Conservation (phyloP, 129 eudicot species). For the Cynara cardunculus region DNA sequence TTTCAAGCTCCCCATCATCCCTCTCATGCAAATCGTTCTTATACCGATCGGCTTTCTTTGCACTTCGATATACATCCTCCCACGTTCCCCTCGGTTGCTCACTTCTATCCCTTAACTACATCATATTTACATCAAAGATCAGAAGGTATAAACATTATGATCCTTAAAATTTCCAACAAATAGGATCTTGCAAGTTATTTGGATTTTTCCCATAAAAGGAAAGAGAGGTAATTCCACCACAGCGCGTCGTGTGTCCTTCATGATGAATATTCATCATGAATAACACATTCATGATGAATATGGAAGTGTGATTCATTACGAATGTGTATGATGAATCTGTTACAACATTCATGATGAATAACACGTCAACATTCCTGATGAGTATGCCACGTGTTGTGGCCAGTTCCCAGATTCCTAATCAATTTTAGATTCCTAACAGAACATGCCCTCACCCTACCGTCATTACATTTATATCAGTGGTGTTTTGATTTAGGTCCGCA, state of each 20-base stretch:
- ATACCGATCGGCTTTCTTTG: slow-evolving; percentile 67
- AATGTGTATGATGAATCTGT: too few species aligned
- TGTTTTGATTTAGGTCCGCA: not conserved
- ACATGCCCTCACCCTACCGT: not conserved
- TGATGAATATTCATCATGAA: not conserved
- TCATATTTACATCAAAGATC: slow-evolving; percentile 1
- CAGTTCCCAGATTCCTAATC: too few species aligned
- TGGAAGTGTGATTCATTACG: not conserved
- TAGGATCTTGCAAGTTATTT: not conserved
- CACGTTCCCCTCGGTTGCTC: slow-evolving; percentile 87
- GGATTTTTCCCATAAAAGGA: not conserved
- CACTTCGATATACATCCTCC: slow-evolving; percentile 94
- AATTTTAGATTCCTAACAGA: too few species aligned
- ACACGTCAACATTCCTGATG: not conserved
- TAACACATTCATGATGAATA: not conserved
- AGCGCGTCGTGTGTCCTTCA: too few species aligned
- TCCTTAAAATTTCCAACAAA: not conserved
- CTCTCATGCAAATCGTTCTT: slow-evolving; percentile 87
- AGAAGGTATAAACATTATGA: not conserved
- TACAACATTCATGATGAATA: not conserved
- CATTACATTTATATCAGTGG: not conserved
- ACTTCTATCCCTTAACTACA: slow-evolving; percentile 92
- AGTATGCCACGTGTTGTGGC: too few species aligned
- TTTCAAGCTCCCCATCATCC: slow-evolving; percentile 95
- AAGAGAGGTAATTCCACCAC: not conserved